Evolutionary conservation across 2,329 filamentous ascomycete genomes (phyloP).

Genomic region (Colletotrichum trifolii): DNA sequence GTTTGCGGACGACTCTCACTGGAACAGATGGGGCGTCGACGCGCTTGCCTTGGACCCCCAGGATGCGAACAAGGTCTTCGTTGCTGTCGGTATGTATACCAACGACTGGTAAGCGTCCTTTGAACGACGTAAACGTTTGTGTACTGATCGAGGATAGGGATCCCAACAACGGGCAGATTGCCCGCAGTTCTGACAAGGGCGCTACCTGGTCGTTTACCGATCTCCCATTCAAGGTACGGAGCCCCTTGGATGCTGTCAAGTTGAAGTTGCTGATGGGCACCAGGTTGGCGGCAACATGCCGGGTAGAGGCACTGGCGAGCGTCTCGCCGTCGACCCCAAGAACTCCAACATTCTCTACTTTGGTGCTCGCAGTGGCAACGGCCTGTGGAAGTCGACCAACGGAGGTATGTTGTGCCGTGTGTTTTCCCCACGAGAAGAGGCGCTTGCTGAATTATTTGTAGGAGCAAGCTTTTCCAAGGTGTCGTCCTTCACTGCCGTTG

Average conservation of each 20-base stretch:
- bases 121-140: background rate
- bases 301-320: constrained; percentile 68
- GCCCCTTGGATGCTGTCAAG: rapidly evolving
- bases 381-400: constrained; percentile 68
- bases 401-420: constrained; percentile 58
- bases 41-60: constrained; percentile 67
- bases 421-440: constrained; percentile 57
- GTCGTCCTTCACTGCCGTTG: constrained; percentile 63
- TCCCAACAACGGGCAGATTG: constrained; percentile 65
- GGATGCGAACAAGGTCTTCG: constrained; percentile 62
- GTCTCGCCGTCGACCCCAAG: constrained; percentile 67
- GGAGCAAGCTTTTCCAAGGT: constrained; percentile 65
- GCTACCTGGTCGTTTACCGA: constrained; percentile 61
- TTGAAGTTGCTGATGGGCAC: background rate
- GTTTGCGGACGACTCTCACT: constrained; percentile 54
- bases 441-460: constrained; percentile 51
- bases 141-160: constrained; percentile 49
- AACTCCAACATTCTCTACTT: constrained; percentile 69
- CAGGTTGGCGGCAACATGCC: constrained; percentile 70
- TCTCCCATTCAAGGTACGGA: constrained; percentile 61
- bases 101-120: constrained; percentile 58
- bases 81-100: constrained; percentile 68
- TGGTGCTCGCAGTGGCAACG: constrained; percentile 68
- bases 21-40: constrained; percentile 68
- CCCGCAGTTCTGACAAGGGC: constrained; percentile 65